Evolutionary conservation across 495 filamentous ascomycete genomes (phyloP).

Genomic region (Penicillium argentinense): DNA sequence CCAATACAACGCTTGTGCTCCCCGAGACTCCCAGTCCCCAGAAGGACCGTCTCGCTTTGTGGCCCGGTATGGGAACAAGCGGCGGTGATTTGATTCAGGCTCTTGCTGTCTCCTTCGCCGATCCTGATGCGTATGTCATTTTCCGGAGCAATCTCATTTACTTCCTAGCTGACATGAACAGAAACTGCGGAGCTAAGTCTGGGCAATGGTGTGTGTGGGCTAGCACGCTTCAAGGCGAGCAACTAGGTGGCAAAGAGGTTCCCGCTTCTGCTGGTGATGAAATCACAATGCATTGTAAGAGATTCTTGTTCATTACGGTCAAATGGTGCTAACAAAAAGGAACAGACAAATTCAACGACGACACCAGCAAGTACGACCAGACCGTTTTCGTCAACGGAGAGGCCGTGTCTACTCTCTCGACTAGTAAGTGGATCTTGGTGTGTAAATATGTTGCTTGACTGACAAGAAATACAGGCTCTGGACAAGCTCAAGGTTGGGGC

Average conservation of each 20-base stretch:
- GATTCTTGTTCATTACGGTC: not conserved
- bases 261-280: conserved; percentile 22
- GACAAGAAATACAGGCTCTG: no score
- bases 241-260: conserved; percentile 22
- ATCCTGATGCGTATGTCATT: conserved; percentile 20
- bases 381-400: conserved; percentile 36
- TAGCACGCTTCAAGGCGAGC: conserved; percentile 28
- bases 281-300: conserved; percentile 26
- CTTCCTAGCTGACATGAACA: conserved; percentile 2
- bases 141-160: not conserved
- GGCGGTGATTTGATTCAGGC: conserved; percentile 40
- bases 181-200: conserved; percentile 30
- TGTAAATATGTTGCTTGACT: no score
- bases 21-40: conserved; percentile 28
- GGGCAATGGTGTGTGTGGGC: conserved; percentile 41
- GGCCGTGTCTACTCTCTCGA: conserved; percentile 32
- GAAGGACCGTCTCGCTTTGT: conserved; percentile 32
- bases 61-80: conserved; percentile 40
- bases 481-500: conserved; percentile 38
- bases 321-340: conserved; percentile 27
- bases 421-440: no score
- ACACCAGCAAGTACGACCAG: conserved; percentile 36
- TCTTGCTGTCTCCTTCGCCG: conserved; percentile 33
- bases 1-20: conserved; percentile 33
- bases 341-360: conserved; percentile 22